These are phyloP conservation scores for Rhododendron ferrugineum DNA, from an alignment of 148 eudicot genomes.

Conservation along the genomic window DNA sequence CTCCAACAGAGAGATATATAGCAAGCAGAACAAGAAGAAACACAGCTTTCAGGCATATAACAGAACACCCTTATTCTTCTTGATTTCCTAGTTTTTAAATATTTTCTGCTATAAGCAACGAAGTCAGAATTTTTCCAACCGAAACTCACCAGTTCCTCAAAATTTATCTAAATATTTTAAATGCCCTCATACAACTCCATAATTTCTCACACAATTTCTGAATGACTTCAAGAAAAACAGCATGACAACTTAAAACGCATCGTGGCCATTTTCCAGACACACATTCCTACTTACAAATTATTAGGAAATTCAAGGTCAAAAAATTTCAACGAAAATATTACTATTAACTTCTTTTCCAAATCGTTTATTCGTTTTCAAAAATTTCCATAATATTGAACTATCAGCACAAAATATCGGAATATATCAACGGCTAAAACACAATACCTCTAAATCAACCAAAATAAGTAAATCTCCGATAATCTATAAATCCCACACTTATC, in stretches of 20 bases:
- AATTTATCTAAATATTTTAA: background rate
- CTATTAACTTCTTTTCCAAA: background rate
- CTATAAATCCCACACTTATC: conserved; percentile 5
- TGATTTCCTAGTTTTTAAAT: background rate
- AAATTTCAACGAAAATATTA: background rate
- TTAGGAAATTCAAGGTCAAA: background rate
- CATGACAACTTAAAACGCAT: background rate
- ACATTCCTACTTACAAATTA: background rate
- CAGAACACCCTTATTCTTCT: background rate
- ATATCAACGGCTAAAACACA: background rate
- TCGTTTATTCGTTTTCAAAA: background rate
- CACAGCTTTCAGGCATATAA: background rate
- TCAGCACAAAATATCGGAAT: background rate
- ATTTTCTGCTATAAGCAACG: background rate
- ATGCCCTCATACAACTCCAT: background rate
- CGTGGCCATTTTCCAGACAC: background rate
- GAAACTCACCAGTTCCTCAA: background rate
- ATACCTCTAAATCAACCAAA: background rate
- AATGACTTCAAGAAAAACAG: background rate
- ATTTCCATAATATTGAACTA: background rate
- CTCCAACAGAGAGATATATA: background rate
- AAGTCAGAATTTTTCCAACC: background rate
- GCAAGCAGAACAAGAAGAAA: background rate
- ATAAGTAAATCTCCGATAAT: background rate
- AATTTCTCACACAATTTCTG: background rate